phyloP scores from a whole-genome alignment of 257 asterid genomes.

The Fraxinus quadrangulata region DNA sequence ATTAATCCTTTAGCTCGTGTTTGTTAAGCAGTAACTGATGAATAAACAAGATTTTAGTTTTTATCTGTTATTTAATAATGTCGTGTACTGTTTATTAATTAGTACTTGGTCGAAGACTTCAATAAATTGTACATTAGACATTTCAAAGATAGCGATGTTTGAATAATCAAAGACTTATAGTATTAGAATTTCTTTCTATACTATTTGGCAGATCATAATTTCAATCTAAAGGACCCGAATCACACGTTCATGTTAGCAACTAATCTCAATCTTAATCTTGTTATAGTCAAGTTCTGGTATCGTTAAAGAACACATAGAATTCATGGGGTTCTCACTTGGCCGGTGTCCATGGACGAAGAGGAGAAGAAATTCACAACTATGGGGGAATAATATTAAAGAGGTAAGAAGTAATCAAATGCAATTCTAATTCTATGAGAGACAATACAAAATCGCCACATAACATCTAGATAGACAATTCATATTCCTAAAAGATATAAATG shows the following conservation, averaged over 20 bases:
- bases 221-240: not conserved
- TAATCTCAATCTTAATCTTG: too few relatives aligned
- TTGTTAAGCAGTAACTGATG: not conserved
- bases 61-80: not conserved
- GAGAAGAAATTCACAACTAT: not conserved
- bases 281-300: too few relatives aligned
- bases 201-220: not conserved
- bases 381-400: too few relatives aligned
- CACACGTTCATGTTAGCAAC: not conserved
- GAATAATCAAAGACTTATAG: not conserved
- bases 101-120: not conserved
- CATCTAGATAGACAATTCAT: not conserved
- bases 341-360: not conserved
- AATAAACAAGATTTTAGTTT: not conserved
- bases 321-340: not conserved
- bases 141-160: conserved; percentile 13
- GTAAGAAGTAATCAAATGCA: not conserved
- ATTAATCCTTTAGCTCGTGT: not conserved
- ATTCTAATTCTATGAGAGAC: too few relatives aligned
- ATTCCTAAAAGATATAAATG: not conserved
- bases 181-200: too few relatives aligned
- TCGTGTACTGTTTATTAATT: not conserved
- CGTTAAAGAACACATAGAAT: too few relatives aligned
- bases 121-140: not conserved
- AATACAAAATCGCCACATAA: too few relatives aligned